Evolutionary conservation across 1,284 basidiomycete genomes (phyloP).

Genomic region (Fistulinella staudtii): DNA sequence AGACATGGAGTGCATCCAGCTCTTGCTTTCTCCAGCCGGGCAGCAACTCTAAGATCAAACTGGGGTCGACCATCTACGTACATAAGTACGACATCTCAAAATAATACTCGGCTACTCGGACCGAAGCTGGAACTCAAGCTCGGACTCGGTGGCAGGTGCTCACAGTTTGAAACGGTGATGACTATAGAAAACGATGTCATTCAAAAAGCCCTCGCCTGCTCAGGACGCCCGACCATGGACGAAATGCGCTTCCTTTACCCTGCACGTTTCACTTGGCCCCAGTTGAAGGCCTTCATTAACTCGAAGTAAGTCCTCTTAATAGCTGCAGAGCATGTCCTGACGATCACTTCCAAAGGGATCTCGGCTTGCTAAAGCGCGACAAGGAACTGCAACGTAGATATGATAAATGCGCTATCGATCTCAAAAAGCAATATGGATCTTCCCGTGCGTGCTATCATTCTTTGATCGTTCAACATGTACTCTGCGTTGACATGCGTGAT

Average conservation of each 20-base stretch:
- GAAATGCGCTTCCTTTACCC: conserved; percentile 68
- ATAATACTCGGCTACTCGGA: no score
- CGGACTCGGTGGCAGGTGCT: neutral
- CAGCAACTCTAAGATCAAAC: no score
- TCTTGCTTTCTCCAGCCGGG: no score
- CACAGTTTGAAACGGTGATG: conserved; percentile 11
- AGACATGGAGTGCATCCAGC: no score
- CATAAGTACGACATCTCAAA: no score
- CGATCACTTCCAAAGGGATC: conserved; percentile 47
- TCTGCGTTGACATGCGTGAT: conserved; percentile 1
- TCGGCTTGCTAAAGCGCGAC: conserved; percentile 74
- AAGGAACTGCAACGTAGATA: conserved; percentile 64
- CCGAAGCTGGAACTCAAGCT: no score
- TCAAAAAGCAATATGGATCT: conserved; percentile 61
- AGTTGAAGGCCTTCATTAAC: conserved; percentile 72
- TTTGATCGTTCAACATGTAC: neutral
- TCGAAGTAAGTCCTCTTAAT: conserved; percentile 50
- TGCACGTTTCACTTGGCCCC: conserved; percentile 68
- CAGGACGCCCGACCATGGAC: conserved; percentile 61
- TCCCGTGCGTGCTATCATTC: conserved; percentile 42
- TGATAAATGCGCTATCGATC: conserved; percentile 50
- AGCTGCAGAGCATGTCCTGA: neutral
- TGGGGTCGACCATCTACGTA: no score
- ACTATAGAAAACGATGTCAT: conserved; percentile 19
- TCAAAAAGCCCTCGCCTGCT: conserved; percentile 3